Conservation (phyloP, 2,329 filamentous ascomycete genomes). For the Fusarium azukiicola region DNA sequence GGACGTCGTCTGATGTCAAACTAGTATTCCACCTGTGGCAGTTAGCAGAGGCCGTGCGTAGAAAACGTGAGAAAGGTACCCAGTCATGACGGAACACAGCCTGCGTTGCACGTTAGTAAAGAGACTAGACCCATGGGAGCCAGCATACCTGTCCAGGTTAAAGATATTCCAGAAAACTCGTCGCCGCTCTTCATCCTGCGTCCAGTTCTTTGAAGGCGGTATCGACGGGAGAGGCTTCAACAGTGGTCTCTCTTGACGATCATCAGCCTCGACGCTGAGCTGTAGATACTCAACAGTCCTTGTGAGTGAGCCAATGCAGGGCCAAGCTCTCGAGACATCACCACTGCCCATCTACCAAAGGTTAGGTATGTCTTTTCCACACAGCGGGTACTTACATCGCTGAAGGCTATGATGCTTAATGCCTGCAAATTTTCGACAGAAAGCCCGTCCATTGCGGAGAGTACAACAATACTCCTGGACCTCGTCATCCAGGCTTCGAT, state of each 20-base stretch:
- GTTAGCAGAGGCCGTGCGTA: rapidly evolving
- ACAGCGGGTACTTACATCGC: constrained; percentile 33
- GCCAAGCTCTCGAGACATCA: constrained; percentile 53
- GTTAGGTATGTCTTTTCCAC: rapidly evolving
- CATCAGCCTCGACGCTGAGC: constrained; percentile 53
- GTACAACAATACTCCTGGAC: constrained; percentile 45
- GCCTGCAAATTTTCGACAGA: constrained; percentile 51
- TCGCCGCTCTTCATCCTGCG: constrained; percentile 58
- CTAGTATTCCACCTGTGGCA: constrained; percentile 58
- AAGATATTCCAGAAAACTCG: constrained; percentile 61
- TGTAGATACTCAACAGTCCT: constrained; percentile 58
- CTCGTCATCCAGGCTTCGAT: constrained; percentile 36
- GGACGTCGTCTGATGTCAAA: constrained; percentile 58
- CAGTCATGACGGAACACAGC: constrained; percentile 46
- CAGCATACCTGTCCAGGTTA: constrained; percentile 54
- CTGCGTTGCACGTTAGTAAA: constrained; percentile 11
- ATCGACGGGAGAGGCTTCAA: constrained; percentile 25
- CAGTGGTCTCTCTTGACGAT: constrained; percentile 30
- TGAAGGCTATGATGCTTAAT: constrained; percentile 48
- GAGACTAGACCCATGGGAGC: rapidly evolving
- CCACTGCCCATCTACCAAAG: constrained; percentile 54
- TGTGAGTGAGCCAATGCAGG: constrained; percentile 56
- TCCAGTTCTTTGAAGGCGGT: constrained; percentile 54
- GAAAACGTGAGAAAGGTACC: neutral
- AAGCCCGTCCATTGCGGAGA: constrained; percentile 48